Evolutionary conservation across 1,284 basidiomycete genomes (phyloP).

Genomic region (Puccinia triticina): DNA sequence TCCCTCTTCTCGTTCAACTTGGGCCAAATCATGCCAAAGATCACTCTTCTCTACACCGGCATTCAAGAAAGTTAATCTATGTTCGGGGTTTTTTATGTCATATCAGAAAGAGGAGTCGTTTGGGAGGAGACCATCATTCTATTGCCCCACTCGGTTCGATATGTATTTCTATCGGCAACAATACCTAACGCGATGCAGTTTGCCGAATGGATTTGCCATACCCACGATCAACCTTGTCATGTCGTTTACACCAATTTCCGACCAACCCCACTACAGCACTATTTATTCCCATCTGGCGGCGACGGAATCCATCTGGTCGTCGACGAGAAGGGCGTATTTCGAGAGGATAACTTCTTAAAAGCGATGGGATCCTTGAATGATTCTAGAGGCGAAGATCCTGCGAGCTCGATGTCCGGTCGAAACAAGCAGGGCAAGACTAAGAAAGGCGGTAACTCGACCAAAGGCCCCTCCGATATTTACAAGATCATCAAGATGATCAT

Average conservation of each 20-base stretch:
- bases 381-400: conserved; percentile 86
- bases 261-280: conserved; percentile 96
- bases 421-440: conserved; percentile 85
- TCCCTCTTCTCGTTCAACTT: neutral
- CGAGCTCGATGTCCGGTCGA: conserved; percentile 72
- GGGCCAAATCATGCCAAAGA: too few species aligned
- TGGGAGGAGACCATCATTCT: conserved; percentile 89
- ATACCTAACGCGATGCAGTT: conserved; percentile 99
- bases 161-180: conserved; percentile 99
- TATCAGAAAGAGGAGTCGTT: conserved; percentile 67
- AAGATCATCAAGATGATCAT: conserved; percentile 99
- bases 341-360: conserved; percentile 96
- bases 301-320: conserved; percentile 98
- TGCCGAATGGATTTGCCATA: conserved; percentile 97
- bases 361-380: conserved; percentile 91
- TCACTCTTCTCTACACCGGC: neutral
- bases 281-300: conserved; percentile 92
- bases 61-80: conserved; percentile 68
- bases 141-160: conserved; percentile 90
- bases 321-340: conserved; percentile 93
- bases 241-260: conserved; percentile 99
- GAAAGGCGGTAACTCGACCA: conserved; percentile 80
- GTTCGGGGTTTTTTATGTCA: too few species aligned
- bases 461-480: conserved; percentile 91
- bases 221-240: conserved; percentile 96